These are phyloP conservation scores for Neonectria magnoliae DNA, from an alignment of 2,329 filamentous ascomycete species.

Conservation along the genomic window DNA sequence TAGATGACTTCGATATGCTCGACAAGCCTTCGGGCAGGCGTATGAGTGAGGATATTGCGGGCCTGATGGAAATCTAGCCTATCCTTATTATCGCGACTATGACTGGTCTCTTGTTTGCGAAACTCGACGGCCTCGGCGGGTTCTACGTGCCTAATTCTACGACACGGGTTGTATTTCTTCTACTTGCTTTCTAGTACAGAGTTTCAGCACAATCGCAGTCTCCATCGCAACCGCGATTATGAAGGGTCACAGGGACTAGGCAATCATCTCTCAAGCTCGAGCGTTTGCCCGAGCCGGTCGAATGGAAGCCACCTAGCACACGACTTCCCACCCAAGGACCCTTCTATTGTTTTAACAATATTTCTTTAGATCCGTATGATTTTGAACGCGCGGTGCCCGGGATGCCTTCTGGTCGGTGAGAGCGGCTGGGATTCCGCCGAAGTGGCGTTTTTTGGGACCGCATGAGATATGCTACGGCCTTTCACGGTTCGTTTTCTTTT, in stretches of 20 bases:
- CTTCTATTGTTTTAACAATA: conserved; percentile 25
- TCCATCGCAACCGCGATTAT: conserved; percentile 21
- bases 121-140: not conserved
- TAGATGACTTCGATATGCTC: conserved; percentile 54
- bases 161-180: not conserved
- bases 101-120: not conserved
- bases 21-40: conserved; percentile 60
- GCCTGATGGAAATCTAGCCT: conserved; percentile 68
- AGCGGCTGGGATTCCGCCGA: conserved; percentile 47
- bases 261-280: not conserved
- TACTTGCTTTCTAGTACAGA: conserved; percentile 17
- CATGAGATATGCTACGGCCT: conserved; percentile 19
- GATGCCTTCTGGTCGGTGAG: conserved; percentile 50
- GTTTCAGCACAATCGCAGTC: conserved; percentile 33
- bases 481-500: conserved; percentile 15
- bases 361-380: conserved; percentile 24
- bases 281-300: not conserved
- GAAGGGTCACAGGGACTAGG: not conserved
- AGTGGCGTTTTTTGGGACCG: conserved; percentile 39
- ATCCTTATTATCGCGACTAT: conserved; percentile 4
- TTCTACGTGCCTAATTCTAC: conserved; percentile 13
- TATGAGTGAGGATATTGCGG: conserved; percentile 71
- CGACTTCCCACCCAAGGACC: conserved; percentile 13
- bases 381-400: conserved; percentile 43
- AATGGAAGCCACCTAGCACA: conserved; percentile 22